Percentiles rank a stretch among this genome's conserved stretches.
Evolutionary conservation across 495 filamentous ascomycete genomes (phyloP).

Genomic region (Penicillium parvum): DNA sequence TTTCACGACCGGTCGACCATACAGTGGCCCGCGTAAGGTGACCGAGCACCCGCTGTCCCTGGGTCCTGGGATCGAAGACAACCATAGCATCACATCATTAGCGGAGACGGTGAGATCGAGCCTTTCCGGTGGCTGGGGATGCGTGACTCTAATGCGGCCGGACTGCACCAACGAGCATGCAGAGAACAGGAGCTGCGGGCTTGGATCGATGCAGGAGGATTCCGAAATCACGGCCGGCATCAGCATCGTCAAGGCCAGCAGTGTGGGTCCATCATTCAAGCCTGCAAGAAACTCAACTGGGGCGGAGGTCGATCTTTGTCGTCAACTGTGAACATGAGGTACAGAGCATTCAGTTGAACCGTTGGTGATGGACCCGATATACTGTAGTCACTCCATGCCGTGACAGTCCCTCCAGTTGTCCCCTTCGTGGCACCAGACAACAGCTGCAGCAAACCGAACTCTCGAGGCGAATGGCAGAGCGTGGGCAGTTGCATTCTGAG

Average conservation of each 20-base stretch:
- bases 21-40: constrained; percentile 11
- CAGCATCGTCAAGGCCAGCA: constrained; percentile 13
- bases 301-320: constrained; percentile 3
- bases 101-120: constrained; percentile 33
- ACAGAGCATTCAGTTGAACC: background rate
- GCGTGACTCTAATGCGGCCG: constrained; percentile 21
- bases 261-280: constrained; percentile 4
- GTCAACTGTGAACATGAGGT: no score
- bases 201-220: constrained; percentile 26
- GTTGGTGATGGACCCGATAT: no score
- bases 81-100: constrained; percentile 29
- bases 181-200: constrained; percentile 18
- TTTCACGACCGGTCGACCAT: constrained; percentile 29
- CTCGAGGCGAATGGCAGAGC: no score
- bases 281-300: no score
- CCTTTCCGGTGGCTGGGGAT: constrained; percentile 27
- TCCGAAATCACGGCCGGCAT: constrained; percentile 26
- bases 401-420: no score
- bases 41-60: constrained; percentile 6
- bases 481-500: constrained; percentile 10
- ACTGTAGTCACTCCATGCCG: no score
- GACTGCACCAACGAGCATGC: constrained; percentile 36
- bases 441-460: no score
- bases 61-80: constrained; percentile 12
- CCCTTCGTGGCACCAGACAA: no score